These are phyloP conservation scores for Xenoacremonium recifei DNA, from an alignment of 2,329 filamentous ascomycete genomes.

Conservation along the genomic window DNA sequence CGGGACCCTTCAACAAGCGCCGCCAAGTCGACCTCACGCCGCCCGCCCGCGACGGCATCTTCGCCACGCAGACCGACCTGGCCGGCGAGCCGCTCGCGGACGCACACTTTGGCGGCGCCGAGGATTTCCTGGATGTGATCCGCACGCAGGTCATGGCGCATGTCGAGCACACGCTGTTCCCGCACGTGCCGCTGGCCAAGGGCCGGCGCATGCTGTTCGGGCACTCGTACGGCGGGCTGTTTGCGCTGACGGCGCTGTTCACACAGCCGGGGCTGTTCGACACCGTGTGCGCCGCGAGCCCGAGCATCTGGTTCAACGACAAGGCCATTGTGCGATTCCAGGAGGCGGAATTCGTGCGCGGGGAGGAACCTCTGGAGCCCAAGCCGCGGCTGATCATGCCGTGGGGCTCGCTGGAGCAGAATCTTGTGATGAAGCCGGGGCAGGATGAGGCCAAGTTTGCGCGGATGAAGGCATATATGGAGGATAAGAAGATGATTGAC, in stretches of 20 bases:
- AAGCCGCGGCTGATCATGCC: slow-evolving; percentile 34
- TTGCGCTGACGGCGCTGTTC: slow-evolving; percentile 43
- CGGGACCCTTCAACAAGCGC: slow-evolving; percentile 28
- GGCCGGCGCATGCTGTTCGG: slow-evolving; percentile 44
- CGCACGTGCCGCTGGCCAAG: slow-evolving; percentile 28
- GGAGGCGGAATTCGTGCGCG: slow-evolving; percentile 24
- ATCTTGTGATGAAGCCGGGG: slow-evolving; percentile 21
- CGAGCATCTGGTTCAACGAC: slow-evolving; percentile 47
- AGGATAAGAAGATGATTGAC: slow-evolving; percentile 22
- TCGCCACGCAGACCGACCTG: slow-evolving; percentile 22
- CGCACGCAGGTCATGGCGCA: slow-evolving; percentile 36
- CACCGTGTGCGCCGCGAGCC: slow-evolving; percentile 44
- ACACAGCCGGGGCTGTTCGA: slow-evolving; percentile 40
- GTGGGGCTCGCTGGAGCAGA: slow-evolving; percentile 29
- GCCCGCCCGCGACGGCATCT: slow-evolving; percentile 17
- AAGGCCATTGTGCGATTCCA: slow-evolving; percentile 36
- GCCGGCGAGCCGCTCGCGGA: slow-evolving; percentile 24
- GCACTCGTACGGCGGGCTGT: slow-evolving; percentile 49
- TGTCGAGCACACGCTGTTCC: slow-evolving; percentile 25
- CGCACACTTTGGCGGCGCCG: slow-evolving; percentile 38
- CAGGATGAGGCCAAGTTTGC: slow-evolving; percentile 31
- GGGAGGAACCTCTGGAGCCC: slow-evolving; percentile 9
- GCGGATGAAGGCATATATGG: slow-evolving; percentile 21
- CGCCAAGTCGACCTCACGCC: slow-evolving; percentile 31
- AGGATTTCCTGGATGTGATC: slow-evolving; percentile 44